Evolutionary conservation across 2,329 filamentous ascomycete species (phyloP).

Genomic region (Penicillium sp.): DNA sequence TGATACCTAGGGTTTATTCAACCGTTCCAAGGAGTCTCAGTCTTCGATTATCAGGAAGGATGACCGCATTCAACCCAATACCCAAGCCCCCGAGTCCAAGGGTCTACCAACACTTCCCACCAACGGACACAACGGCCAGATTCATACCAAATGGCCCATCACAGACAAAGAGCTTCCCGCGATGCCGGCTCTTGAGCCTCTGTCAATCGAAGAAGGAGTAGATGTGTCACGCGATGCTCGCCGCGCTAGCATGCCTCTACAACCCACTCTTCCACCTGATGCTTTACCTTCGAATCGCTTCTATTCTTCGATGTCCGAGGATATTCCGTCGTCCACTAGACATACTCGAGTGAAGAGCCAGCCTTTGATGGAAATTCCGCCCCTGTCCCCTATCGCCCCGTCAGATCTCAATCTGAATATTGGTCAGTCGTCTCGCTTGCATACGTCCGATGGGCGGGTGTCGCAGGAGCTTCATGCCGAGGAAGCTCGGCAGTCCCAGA

Average conservation of each 20-base stretch:
- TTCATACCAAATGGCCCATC: neutral
- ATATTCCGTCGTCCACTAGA: neutral
- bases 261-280: neutral
- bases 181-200: neutral
- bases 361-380: slow-evolving; percentile 2
- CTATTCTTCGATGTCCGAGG: slow-evolving; percentile 15
- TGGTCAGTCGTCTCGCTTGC: neutral
- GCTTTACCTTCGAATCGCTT: slow-evolving; percentile 12
- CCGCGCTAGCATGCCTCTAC: slow-evolving; percentile 8
- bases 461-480: neutral
- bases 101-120: slow-evolving; percentile 1
- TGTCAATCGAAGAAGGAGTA: neutral
- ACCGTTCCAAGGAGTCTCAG: slow-evolving; percentile 12
- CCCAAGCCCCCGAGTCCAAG: neutral
- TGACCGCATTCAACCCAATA: neutral
- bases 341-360: slow-evolving; percentile 8
- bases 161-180: neutral
- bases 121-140: neutral
- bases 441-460: neutral
- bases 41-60: neutral
- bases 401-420: slow-evolving; percentile 4
- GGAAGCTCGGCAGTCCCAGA: neutral
- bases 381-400: slow-evolving; percentile 8
- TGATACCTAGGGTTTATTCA: slow-evolving; percentile 15
- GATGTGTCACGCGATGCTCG: neutral